Conservation (phyloP, 2,329 filamentous ascomycete species). For the Escovopsis sp. region DNA sequence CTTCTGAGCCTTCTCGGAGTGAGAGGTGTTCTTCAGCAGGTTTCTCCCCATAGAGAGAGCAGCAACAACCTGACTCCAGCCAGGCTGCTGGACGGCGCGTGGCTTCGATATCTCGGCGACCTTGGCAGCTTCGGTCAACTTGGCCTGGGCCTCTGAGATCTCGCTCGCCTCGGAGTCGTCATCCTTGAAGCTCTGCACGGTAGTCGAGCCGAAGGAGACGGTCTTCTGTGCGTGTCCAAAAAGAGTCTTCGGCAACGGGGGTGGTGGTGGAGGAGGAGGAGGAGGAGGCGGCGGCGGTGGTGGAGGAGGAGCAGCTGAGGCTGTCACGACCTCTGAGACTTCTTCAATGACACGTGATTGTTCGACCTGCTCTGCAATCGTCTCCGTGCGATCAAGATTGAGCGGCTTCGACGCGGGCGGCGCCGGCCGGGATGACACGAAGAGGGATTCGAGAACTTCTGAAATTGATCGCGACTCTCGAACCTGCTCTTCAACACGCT, state of each 20-base stretch:
- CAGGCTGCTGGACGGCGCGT: constrained; percentile 24
- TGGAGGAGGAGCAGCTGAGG: not conserved
- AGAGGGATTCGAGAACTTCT: too few species aligned
- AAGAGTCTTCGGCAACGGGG: not conserved
- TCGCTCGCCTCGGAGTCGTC: constrained; percentile 38
- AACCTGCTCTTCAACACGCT: too few species aligned
- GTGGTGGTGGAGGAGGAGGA: not conserved
- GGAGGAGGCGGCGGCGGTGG: not conserved
- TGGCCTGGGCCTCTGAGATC: constrained; percentile 10
- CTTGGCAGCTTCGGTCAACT: constrained; percentile 14
- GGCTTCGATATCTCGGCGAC: constrained; percentile 18
- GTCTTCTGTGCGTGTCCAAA: constrained; percentile 23
- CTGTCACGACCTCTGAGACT: not conserved
- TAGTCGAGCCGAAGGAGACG: constrained; percentile 51
- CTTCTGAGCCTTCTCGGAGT: constrained; percentile 21
- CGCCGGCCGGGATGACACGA: too few species aligned
- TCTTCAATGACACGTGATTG: not conserved
- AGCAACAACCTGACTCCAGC: constrained; percentile 39
- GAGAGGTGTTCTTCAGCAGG: constrained; percentile 9
- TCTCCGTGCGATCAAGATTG: not conserved
- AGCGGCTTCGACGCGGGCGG: too few species aligned
- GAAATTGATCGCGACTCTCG: too few species aligned
- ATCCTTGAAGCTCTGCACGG: constrained; percentile 48
- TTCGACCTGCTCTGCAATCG: not conserved
- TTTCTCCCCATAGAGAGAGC: constrained; percentile 27